Evolutionary conservation across 495 filamentous ascomycete species (phyloP), one percentile per base, ranked within the genome.

Genomic region (Neurospora sp.): DNA sequence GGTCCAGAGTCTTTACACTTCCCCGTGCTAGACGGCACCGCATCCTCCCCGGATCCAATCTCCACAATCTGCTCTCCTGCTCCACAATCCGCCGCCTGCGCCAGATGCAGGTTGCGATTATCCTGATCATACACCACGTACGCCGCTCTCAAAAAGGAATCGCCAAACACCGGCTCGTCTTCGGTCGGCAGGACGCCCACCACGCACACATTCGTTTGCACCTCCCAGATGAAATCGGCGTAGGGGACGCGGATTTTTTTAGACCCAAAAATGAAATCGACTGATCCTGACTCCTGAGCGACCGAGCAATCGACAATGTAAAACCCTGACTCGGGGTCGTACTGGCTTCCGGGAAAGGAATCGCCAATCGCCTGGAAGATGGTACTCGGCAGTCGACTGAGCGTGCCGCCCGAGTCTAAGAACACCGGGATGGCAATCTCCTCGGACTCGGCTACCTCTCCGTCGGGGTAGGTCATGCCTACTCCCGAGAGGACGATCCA

Each of bases 251-350:
- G 81, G 75, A 94, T 93, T 16, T 81, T 70, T 40, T 79, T 80
- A 38, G 10, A 3, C 1, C 82, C 83, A 66, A 89, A 89, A 7
- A 84, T 88, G 81, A 91, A 93, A 44, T 88, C 87, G 42, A 93
- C 80, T 2, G 84, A 86, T 14, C 85, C 80, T 23, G 84, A 74
- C 20, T 85, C 44, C 40, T 88, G 76, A 3, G 86, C 86, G 11
- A 89, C 76, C 69, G 74, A 79, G 84, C 92, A 94, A 73, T 87
- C 84, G 12, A 92, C 83, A 70, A 86, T 86, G 40, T 85, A 90
- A 59, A 84, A 83, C 20, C 85, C 80, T 7, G 79, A 79, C 2
- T 23, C n/a, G 4, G 59, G 7, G 73, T 81, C 77, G 59, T 66
- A 78, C 66, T 75, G 44, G 7, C 78, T 73, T 14, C 73, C 74